Conservation (phyloP, 352 stramenopile genomes). For the Pythium aristosporum region DNA sequence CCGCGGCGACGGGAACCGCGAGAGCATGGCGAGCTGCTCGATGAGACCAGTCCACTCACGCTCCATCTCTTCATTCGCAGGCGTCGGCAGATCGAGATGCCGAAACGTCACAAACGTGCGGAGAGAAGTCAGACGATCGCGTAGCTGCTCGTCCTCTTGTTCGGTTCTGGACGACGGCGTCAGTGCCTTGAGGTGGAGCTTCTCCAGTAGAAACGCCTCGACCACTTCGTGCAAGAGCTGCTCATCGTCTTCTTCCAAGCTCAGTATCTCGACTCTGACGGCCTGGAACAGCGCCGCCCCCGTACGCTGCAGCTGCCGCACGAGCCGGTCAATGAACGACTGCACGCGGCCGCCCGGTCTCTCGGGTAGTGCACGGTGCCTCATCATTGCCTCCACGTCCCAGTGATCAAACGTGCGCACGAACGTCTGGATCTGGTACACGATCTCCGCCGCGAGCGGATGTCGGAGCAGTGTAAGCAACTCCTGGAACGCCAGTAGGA, state of each 20-base stretch:
- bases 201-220: slow-evolving; percentile 91
- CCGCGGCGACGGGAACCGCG: slow-evolving; percentile 56
- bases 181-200: slow-evolving; percentile 76
- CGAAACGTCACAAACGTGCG: slow-evolving; percentile 72
- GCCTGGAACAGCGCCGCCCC: slow-evolving; percentile 1
- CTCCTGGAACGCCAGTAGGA: slow-evolving; percentile 59
- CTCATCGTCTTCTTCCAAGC: slow-evolving; percentile 37
- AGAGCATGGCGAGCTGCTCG: slow-evolving; percentile 44
- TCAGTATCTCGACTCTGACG: slow-evolving; percentile 8
- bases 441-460: slow-evolving; percentile 54
- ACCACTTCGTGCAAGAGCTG: slow-evolving; percentile 67
- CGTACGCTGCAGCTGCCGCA: slow-evolving; percentile 49
- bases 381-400: slow-evolving; percentile 52
- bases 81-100: slow-evolving; percentile 82
- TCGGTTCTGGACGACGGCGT: slow-evolving; percentile 43
- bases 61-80: slow-evolving; percentile 32
- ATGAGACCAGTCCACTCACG: slow-evolving; percentile 45
- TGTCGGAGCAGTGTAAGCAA: slow-evolving; percentile 62
- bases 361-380: slow-evolving; percentile 34
- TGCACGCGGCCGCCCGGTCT: slow-evolving; percentile 58
- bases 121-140: slow-evolving; percentile 64
- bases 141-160: slow-evolving; percentile 54
- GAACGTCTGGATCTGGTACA: slow-evolving; percentile 82
- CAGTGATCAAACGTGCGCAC: slow-evolving; percentile 60
- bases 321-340: slow-evolving; percentile 59